Evolutionary conservation across 352 stramenopile species (phyloP), one percentile per base, ranked within the genome.

Genomic region (Pythium brachiatum): DNA sequence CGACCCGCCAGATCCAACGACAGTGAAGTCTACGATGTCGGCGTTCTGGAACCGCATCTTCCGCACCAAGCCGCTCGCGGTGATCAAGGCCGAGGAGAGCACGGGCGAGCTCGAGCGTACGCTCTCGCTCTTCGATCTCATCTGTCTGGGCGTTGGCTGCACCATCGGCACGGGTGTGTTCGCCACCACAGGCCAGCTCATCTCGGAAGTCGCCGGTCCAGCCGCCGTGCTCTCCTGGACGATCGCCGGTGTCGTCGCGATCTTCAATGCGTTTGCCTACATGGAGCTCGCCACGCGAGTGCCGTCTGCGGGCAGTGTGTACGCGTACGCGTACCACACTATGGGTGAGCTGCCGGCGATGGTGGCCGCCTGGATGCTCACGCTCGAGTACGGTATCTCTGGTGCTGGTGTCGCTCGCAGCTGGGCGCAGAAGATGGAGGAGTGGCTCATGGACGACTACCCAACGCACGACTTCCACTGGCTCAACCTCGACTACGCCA

Each of bases 161-260:
- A 98, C 94, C 0, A 78, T 98, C n/a, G 94, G 94, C 11, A 89
- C 66, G 16, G 94, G 94, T 23, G 76, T 98, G 21, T 98, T 98
- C 77, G 89, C 82, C 32, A 92, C 80, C 21, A 81, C 80, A 0
- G 81, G 80, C 27, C 50, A 68, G 16, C 82, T 98, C 36, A 88
- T 98, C 53, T 85, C 76, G 4, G 57, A 39, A 0, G 83, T 68
- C 3, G 86, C 88, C 2, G 92, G 92, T 9, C 88, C 92, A 0
- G 82, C 81, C 20, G 88, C 86, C 0, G 71, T 90, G 62, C 51
- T 97, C 31, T 90, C 73, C 29, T 97, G 88, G 82, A 60, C 75
- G 15, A 81, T 97, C 46, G 81, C 74, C 29, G 92, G 89, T 25
- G 26, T 92, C 8, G 83, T 92, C 32, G 90, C 85, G n/a, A 90